phyloP scores from a whole-genome alignment of 768 basidiomycete genomes.

The Pisolithus tinctorius region DNA sequence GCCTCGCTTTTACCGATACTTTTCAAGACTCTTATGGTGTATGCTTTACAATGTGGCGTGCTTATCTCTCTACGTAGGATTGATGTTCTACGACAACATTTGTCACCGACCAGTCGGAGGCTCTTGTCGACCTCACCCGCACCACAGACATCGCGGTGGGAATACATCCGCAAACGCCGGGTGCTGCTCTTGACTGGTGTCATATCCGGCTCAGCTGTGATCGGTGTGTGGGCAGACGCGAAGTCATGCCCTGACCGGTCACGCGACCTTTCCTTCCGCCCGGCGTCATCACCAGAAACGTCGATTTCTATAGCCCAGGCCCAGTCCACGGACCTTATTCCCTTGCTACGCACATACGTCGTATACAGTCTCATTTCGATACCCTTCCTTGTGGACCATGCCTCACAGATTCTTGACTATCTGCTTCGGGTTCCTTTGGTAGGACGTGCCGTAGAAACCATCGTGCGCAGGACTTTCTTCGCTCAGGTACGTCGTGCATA shows the following conservation, averaged over 20 bases:
- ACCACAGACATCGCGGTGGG: neutral
- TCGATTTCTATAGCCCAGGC: neutral
- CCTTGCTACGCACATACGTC: constrained; percentile 64
- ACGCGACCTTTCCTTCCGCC: constrained; percentile 5
- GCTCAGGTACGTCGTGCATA: constrained; percentile 49
- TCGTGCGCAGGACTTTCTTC: constrained; percentile 81
- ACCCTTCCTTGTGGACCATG: constrained; percentile 67
- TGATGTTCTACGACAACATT: too few species aligned
- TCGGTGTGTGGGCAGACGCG: constrained; percentile 20
- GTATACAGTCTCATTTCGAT: constrained; percentile 80
- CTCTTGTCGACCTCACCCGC: constrained; percentile 2
- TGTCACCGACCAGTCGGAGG: neutral
- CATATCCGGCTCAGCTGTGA: constrained; percentile 10
- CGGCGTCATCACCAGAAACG: neutral
- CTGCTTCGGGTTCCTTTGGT: constrained; percentile 47
- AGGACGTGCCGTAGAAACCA: constrained; percentile 53
- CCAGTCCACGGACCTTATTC: constrained; percentile 20
- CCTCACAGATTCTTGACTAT: constrained; percentile 56
- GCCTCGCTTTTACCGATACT: too few species aligned
- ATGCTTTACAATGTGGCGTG: too few species aligned
- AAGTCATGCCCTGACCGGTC: constrained; percentile 19
- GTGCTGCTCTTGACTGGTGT: constrained; percentile 12
- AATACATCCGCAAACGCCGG: constrained; percentile 6
- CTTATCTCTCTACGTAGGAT: too few species aligned
- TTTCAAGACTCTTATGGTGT: too few species aligned